Conservation (phyloP, 805 yeast species). For the Starmera caribaea region DNA sequence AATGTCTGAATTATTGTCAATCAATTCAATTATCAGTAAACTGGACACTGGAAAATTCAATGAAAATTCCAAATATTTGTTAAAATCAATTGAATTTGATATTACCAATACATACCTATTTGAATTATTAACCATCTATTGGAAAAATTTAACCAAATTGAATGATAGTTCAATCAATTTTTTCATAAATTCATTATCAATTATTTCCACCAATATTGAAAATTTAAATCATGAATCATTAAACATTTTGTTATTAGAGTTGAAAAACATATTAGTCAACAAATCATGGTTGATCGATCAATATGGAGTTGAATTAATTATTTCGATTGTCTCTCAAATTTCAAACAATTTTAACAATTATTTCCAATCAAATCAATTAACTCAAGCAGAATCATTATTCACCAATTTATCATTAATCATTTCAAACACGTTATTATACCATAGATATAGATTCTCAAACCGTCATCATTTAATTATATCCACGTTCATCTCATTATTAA, state of each 20-base stretch:
- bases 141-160: conserved; percentile 5
- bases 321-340: conserved; percentile 29
- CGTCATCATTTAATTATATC: conserved; percentile 61
- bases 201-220: conserved; percentile 1
- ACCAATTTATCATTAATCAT: conserved; percentile 34
- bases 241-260: conserved; percentile 4
- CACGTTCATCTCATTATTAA: conserved; percentile 41
- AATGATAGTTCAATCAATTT: not conserved
- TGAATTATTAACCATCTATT: conserved; percentile 14
- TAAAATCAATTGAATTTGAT: conserved; percentile 12
- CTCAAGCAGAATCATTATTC: conserved; percentile 24
- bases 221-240: not conserved
- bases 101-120: conserved; percentile 7
- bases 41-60: conserved; percentile 2
- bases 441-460: conserved; percentile 58
- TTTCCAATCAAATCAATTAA: conserved; percentile 2
- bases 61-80: conserved; percentile 9
- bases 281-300: conserved; percentile 55
- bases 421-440: conserved; percentile 55
- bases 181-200: conserved; percentile 11
- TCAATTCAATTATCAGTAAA: conserved; percentile 8
- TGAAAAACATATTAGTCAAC: conserved; percentile 36
- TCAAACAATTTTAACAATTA: conserved; percentile 3
- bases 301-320: conserved; percentile 48
- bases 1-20: conserved; percentile 12